Evolutionary conservation across 805 yeast species (phyloP).

Genomic region (Sugiyamaella qingdaonensis): DNA sequence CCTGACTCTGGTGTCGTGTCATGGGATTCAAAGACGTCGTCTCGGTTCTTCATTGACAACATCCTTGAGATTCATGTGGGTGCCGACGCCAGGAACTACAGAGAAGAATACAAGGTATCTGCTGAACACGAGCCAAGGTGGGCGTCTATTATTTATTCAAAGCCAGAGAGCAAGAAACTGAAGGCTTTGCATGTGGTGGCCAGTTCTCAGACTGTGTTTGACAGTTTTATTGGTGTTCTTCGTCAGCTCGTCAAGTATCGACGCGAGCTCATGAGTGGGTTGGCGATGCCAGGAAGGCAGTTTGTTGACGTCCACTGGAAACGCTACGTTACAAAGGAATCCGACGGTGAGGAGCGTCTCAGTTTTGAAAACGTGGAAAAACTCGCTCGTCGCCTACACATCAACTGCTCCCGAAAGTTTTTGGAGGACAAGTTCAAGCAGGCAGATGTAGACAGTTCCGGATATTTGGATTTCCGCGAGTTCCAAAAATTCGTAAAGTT

Average conservation of each 20-base stretch:
- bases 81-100: constrained; percentile 72
- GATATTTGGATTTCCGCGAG: constrained; percentile 60
- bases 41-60: constrained; percentile 52
- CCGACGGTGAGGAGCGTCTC: constrained; percentile 28
- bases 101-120: constrained; percentile 78
- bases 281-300: constrained; percentile 58
- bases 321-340: constrained; percentile 34
- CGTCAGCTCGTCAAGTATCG: constrained; percentile 53
- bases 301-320: constrained; percentile 67
- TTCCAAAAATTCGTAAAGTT: constrained; percentile 70
- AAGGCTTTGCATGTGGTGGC: constrained; percentile 81
- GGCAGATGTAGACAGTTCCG: constrained; percentile 48
- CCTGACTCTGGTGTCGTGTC: constrained; percentile 48
- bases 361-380: constrained; percentile 64
- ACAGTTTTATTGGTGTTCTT: constrained; percentile 52
- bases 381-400: constrained; percentile 63
- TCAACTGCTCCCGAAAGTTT: constrained; percentile 57
- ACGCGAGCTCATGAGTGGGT: constrained; percentile 56
- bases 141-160: constrained; percentile 75
- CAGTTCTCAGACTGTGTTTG: constrained; percentile 45
- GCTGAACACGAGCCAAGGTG: constrained; percentile 62
- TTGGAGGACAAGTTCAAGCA: constrained; percentile 48
- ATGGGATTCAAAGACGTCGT: constrained; percentile 52
- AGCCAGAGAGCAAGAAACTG: constrained; percentile 54
- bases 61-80: constrained; percentile 60